phyloP scores from a whole-genome alignment of 2,329 filamentous ascomycete species.

The Seiridium unicorne region DNA sequence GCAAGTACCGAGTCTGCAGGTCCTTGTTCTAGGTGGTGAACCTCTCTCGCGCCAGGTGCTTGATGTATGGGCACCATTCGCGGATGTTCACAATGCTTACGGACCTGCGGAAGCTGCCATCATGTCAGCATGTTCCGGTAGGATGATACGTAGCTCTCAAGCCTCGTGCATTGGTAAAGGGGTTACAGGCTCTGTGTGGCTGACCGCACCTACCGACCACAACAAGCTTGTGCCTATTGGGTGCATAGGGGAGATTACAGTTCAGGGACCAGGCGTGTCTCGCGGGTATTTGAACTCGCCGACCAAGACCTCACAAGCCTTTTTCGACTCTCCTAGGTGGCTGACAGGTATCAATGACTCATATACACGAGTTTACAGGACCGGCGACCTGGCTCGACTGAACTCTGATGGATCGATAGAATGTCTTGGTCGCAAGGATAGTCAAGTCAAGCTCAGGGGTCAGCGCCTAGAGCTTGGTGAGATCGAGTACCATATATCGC shows the following conservation, averaged over 20 bases:
- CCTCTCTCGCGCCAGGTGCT: constrained; percentile 20
- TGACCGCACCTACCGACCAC: background rate
- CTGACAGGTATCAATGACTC: background rate
- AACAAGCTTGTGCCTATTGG: constrained; percentile 3
- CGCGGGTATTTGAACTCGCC: constrained; percentile 3
- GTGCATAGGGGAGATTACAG: constrained; percentile 4
- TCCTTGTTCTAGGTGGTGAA: constrained; percentile 24
- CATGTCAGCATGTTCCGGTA: constrained; percentile 4
- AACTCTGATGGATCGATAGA: constrained; percentile 6
- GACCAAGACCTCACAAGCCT: background rate
- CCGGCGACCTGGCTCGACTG: constrained; percentile 8
- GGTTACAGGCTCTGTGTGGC: background rate
- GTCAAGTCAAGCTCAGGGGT: constrained; percentile 9
- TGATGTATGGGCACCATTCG: constrained; percentile 16
- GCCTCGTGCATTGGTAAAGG: constrained; percentile 1
- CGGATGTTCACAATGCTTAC: constrained; percentile 19
- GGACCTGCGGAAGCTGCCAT: constrained; percentile 21
- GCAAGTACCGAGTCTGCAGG: constrained; percentile 20
- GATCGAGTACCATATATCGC: constrained; percentile 9
- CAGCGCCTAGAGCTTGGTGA: constrained; percentile 9
- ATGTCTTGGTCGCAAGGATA: constrained; percentile 8
- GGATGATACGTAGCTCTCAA: background rate
- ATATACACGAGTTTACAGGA: constrained; percentile 5
- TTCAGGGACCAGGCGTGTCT: constrained; percentile 1
- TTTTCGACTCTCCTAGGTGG: constrained; percentile 5